Base-by-base conservation (phyloP, 176 grass and related monocot genomes). In the Avena sativa region DNA sequence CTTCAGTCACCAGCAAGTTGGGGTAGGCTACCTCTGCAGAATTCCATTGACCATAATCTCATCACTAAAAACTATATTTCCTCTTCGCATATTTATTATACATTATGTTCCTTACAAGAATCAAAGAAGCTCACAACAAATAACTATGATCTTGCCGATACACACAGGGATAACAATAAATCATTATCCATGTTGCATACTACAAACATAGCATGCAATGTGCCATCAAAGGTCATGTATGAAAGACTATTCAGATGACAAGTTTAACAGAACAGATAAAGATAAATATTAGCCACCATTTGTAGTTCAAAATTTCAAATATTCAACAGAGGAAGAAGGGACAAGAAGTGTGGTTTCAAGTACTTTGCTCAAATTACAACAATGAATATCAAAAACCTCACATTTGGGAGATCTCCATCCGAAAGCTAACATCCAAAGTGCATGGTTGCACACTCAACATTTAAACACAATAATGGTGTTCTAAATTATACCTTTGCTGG, bases 201-300 rank as follows among this genome's bases (percentile, higher is more conserved):
- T 13, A 75, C 47, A 51, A 26, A 52, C 23, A 50, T 74, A 75
- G 11, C 72, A 48, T 74, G 47, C 23, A 25, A 75, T 71, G 72
- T 75, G 72, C 47, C 23, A 8, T 50, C 13, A 28, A 75, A 75
- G 48, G 23, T 30, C 47, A 52, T 9, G 23, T 75, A 20, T 21
- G 21, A 13, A 50, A 21, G 71, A 74, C 46, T 50, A 70, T 19
- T 14, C 44, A 75, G 72, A 51, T 75, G 47, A 52, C 72, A 48
- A 75, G 72, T 51, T 75, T 28, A 75, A 52, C 21, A 51, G 72
- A 51, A 75, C n/a, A 75, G 7, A 25, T 75, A 75, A 75, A 48
- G 48, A 6, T 51, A 75, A 51, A 30, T 48, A 52, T 51, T 6
- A 79, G 77, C 77, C 34, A 40, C 38, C 38, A 40, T 6, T 40